phyloP scores from a whole-genome alignment of 768 basidiomycete genomes.

The Rickenella mellea region DNA sequence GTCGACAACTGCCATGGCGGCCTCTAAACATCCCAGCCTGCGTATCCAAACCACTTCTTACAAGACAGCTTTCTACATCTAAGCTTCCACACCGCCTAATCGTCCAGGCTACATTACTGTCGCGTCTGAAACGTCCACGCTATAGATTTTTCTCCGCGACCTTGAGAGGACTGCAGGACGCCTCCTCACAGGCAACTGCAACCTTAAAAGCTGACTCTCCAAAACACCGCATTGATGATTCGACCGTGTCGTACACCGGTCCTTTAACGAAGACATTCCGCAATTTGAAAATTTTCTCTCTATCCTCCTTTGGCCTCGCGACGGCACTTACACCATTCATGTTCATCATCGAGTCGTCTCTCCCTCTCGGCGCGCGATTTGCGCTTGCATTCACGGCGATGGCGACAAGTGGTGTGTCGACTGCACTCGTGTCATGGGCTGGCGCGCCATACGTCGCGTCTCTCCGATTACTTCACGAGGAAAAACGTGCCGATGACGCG shows the following conservation, averaged over 20 bases:
- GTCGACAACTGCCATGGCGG: no score
- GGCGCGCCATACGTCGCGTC: slow-evolving; percentile 66
- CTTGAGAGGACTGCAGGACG: no score
- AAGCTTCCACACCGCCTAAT: no score
- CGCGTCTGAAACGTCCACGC: no score
- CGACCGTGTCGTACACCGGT: slow-evolving; percentile 40
- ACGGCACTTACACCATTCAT: slow-evolving; percentile 68
- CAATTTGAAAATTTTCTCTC: slow-evolving; percentile 73
- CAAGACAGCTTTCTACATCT: slow-evolving; percentile 35
- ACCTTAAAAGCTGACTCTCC: no score
- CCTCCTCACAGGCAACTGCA: no score
- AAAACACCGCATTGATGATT: no score
- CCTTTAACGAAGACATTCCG: slow-evolving; percentile 67
- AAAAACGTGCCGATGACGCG: slow-evolving; percentile 22
- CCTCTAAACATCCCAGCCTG: no score
- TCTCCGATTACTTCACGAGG: slow-evolving; percentile 41
- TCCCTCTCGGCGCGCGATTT: slow-evolving; percentile 60
- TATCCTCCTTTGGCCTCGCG: slow-evolving; percentile 67
- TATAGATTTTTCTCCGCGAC: no score
- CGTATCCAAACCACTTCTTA: no score
- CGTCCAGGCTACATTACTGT: no score
- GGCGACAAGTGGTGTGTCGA: slow-evolving; percentile 64
- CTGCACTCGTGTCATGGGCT: slow-evolving; percentile 61
- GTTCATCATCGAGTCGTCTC: slow-evolving; percentile 68
- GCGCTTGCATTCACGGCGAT: slow-evolving; percentile 64